Evolutionary conservation across 164 flowering plant genomes (phyloP).

Genomic region (Vitis amurensis): DNA sequence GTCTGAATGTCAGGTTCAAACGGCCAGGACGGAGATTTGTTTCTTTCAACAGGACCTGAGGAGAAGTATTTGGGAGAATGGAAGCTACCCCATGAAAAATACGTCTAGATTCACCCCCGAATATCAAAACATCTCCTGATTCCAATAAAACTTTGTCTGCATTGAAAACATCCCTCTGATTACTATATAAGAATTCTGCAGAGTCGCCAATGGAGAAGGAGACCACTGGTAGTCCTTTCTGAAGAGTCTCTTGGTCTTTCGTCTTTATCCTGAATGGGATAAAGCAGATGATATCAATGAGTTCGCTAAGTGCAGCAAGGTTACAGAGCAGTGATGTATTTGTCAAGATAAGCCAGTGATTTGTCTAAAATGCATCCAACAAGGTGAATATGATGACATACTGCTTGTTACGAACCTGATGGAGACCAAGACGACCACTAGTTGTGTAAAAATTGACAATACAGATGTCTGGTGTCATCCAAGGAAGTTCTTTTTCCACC

Average conservation of each 20-base stretch:
- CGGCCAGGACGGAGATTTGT: conserved; percentile 76
- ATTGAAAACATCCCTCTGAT: conserved; percentile 44
- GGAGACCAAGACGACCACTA: conserved; percentile 77
- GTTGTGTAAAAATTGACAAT: conserved; percentile 69
- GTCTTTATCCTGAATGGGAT: conserved; percentile 62
- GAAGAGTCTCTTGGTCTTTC: conserved; percentile 59
- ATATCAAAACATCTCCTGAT: conserved; percentile 86
- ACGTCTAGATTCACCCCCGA: conserved; percentile 82
- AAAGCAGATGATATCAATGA: neutral
- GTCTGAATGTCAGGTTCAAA: conserved; percentile 78
- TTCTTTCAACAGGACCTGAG: conserved; percentile 43
- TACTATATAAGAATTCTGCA: conserved; percentile 72
- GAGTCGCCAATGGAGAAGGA: conserved; percentile 86
- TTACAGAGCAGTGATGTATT: too few relatives aligned
- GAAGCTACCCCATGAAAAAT: conserved; percentile 73
- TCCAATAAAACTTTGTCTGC: conserved; percentile 55
- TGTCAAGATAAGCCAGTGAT: too few relatives aligned
- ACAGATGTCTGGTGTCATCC: conserved; percentile 69
- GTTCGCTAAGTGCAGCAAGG: too few relatives aligned
- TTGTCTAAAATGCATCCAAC: too few relatives aligned
- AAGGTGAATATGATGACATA: too few relatives aligned
- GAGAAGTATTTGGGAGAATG: conserved; percentile 61
- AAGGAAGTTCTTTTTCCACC: conserved; percentile 44
- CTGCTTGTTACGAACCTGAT: conserved; percentile 53
- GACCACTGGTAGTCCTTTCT: conserved; percentile 71